Evolutionary conservation across 2,329 filamentous ascomycete species (phyloP), one percentile per base, ranked within the genome.

Genomic region (Calonectria hawksworthii): DNA sequence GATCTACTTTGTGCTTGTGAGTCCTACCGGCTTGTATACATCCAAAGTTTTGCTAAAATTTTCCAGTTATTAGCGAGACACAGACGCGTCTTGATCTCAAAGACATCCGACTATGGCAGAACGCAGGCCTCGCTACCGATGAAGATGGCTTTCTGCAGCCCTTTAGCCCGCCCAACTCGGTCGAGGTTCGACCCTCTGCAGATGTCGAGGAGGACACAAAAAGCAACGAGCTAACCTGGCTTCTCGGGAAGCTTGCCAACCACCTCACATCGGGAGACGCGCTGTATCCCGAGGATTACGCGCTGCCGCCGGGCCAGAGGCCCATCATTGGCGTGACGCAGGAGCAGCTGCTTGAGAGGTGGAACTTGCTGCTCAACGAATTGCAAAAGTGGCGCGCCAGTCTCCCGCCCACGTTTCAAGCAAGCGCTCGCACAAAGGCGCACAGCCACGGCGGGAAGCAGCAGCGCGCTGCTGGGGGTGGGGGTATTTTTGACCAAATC

Each of bases 191-290:
- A 79, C 87, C 82, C 70, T 87, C 77, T 83, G 89, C 78, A 77
- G 83, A 87, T 14, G 92, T 92, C 87, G 87, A 88, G 72, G 92
- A 94, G 83, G 92, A 93, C 75, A 87, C 92, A 74, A 90, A 92
- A 68, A 90, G 89, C 51, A 94, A 94, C 16, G 90, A 90, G 0
- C 82, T 94, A 5, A 89, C 93, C 8, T 94, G 92, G 92, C 88
- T 94, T 11, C 86, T 92, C 73, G 90, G 91, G 9, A 93, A 93
- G 78, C 89, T 93, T 6, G 89, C 93, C 67, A 94, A 94, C 79
- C 93, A 90, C 80, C 89, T 93, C 70, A 91, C 89, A 2, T 87
- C 88, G 2, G 90, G 89, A 2, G 91, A 92, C 72, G 87, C 88
- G 5, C 84, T 90, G 3, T 73, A 79, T 21, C 78, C 78, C 0